Percentiles rank a stretch among this genome's conserved stretches.
phyloP scores from a whole-genome alignment of 257 asterid genomes.

The Agastache rugosa region DNA sequence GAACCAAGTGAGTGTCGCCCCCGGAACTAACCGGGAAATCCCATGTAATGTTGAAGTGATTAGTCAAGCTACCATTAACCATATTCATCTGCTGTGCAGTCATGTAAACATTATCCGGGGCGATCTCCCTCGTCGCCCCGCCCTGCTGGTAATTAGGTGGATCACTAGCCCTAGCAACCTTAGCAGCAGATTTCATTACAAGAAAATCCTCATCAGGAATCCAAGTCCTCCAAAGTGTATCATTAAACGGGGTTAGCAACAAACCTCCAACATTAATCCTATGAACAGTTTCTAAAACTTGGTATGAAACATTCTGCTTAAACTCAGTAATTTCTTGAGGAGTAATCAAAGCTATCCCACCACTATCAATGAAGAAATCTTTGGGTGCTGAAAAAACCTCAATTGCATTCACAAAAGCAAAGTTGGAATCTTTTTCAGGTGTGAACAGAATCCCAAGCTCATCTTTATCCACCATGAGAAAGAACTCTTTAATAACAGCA shows the following conservation, averaged over 20 bases:
- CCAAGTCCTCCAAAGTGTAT: constrained; percentile 85
- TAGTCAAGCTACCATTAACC: constrained; percentile 45
- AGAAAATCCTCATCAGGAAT: constrained; percentile 73
- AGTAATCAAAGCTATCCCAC: constrained; percentile 52
- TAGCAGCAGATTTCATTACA: constrained; percentile 73
- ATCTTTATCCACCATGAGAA: constrained; percentile 53
- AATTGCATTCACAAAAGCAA: constrained; percentile 74
- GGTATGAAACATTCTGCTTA: constrained; percentile 64
- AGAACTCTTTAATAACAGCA: constrained; percentile 59
- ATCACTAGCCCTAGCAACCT: constrained; percentile 49
- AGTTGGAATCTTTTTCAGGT: constrained; percentile 48
- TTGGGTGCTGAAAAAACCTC: constrained; percentile 75
- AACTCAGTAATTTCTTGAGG: constrained; percentile 61
- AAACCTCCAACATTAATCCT: constrained; percentile 85
- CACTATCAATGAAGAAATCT: constrained; percentile 65
- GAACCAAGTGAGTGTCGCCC: constrained; percentile 51
- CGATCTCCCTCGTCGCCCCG: constrained; percentile 69
- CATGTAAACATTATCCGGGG: constrained; percentile 78
- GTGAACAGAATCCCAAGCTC: constrained; percentile 63
- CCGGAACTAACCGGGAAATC: constrained; percentile 55
- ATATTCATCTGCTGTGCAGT: constrained; percentile 78
- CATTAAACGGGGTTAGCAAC: constrained; percentile 78
- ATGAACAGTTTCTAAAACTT: constrained; percentile 69
- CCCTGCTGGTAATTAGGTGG: constrained; percentile 69
- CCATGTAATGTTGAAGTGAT: constrained; percentile 73